Base-by-base conservation (phyloP, 2,329 filamentous ascomycete species). In the Colletotrichum eremochloae region DNA sequence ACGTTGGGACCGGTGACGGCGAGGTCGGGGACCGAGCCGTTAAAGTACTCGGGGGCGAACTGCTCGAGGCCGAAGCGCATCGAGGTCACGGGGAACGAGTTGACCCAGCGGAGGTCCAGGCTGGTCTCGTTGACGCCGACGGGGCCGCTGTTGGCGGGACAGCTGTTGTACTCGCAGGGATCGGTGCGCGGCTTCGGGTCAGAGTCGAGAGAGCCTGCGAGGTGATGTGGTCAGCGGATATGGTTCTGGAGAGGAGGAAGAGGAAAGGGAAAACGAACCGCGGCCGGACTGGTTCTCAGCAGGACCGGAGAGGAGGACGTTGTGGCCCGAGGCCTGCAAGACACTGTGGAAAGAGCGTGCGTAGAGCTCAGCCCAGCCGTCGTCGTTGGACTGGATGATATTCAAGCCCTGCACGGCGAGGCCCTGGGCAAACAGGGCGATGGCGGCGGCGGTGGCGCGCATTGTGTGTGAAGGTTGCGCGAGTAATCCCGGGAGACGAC, bases 321-420 rank as follows among this genome's bases (percentile, higher is more conserved):
- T 83, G 75, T 93, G 87, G 0, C 89, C 89, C 2, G 87, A 85
- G 1, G 80, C 80, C 12, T 81, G 85, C 52, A 94, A 81, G 15
- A 85, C 83, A 64, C 88, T 80, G 80, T 91, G 88, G 63, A 93
- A 82, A 0, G 86, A 84, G 20, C 92, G 87, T 62, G 91, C 82
- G 76, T 93, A 92, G 52, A 86, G 86, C 81, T 93, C 92, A 6
- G 91, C 90, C 92, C 92, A 94, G 44, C 92, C 92, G 78, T 94
- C 92, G 75, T 94, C 92, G 80, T 94, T 94, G 75, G 87, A 87
- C 68, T 91, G 89, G 66, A 94, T 78, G 76, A 92, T 88, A 75
- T 89, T 89, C 57, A 86, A 78, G 66, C 76, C 77, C 24, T 79
- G 29, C 3, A 48, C 46, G 57, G 68, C 73, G 36, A 75, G 53